phyloP scores from a whole-genome alignment of 164 flowering plant species.

The Dillenia suffruticosa region DNA sequence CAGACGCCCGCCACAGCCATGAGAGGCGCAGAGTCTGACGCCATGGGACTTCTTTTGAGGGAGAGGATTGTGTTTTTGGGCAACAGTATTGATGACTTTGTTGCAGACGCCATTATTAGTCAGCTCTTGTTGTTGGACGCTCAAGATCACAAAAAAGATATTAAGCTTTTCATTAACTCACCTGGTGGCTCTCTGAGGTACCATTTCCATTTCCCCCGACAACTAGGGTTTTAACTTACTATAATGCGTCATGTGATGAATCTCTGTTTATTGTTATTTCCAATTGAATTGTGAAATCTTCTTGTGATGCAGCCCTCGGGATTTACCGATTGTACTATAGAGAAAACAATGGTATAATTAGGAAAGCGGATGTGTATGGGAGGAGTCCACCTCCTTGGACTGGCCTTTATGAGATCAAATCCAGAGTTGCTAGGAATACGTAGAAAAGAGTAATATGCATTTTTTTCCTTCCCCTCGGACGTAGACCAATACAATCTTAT shows the following conservation, averaged over 20 bases:
- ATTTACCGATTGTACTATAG: no score
- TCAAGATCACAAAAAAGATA: conserved; percentile 74
- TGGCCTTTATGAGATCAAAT: no score
- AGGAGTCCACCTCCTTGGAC: no score
- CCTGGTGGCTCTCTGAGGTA: conserved; percentile 91
- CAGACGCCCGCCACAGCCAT: conserved; percentile 47
- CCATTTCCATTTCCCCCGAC: neutral
- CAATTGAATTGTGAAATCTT: no score
- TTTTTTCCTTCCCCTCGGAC: no score
- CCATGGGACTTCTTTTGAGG: conserved; percentile 66
- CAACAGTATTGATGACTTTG: conserved; percentile 62
- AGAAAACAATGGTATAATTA: no score
- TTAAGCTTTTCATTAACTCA: conserved; percentile 75
- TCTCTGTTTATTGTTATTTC: neutral
- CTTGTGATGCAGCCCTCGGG: no score
- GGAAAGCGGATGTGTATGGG: no score
- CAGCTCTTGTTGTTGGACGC: conserved; percentile 83
- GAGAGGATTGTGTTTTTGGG: conserved; percentile 90
- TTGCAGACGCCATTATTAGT: conserved; percentile 81
- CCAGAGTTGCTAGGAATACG: no score
- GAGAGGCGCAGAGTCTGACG: conserved; percentile 63
- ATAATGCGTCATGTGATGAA: neutral
- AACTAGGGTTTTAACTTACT: neutral
- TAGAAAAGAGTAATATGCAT: no score
- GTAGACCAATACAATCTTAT: no score